These are phyloP conservation scores for Leucocoprinus birnbaumii DNA, from an alignment of 768 basidiomycete species.

Conservation along the genomic window DNA sequence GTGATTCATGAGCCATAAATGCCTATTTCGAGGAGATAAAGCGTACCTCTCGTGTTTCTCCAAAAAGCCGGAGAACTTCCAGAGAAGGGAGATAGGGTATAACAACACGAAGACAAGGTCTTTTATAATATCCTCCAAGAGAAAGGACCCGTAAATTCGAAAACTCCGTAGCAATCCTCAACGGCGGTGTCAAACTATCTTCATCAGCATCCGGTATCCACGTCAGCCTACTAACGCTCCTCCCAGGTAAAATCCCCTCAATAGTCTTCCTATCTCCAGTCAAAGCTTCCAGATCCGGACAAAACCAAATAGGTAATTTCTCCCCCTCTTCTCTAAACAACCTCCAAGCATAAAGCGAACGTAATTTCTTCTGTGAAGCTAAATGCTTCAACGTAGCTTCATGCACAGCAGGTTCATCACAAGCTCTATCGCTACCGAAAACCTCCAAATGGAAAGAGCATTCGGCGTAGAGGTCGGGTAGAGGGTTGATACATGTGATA, in stretches of 20 bases:
- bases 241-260: slow-evolving; percentile 1
- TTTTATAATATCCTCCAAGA: slow-evolving; percentile 1
- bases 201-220: slow-evolving; percentile 2
- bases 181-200: neutral
- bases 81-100: neutral
- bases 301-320: neutral
- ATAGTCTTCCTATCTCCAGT: slow-evolving; percentile 1
- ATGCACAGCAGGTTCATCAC: neutral
- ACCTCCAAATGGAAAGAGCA: neutral
- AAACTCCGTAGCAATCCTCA: neutral
- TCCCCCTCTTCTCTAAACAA: neutral
- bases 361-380: neutral
- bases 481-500: neutral
- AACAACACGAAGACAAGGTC: neutral
- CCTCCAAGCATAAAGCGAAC: neutral
- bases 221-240: neutral
- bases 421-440: neutral
- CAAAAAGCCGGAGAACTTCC: neutral
- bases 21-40: neutral
- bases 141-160: neutral
- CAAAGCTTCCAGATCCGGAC: neutral
- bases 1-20: too few species aligned
- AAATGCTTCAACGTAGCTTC: neutral
- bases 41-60: neutral
- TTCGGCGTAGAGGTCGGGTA: neutral